Conservation (phyloP, 305 asterid species). For the Rubia balearica region DNA sequence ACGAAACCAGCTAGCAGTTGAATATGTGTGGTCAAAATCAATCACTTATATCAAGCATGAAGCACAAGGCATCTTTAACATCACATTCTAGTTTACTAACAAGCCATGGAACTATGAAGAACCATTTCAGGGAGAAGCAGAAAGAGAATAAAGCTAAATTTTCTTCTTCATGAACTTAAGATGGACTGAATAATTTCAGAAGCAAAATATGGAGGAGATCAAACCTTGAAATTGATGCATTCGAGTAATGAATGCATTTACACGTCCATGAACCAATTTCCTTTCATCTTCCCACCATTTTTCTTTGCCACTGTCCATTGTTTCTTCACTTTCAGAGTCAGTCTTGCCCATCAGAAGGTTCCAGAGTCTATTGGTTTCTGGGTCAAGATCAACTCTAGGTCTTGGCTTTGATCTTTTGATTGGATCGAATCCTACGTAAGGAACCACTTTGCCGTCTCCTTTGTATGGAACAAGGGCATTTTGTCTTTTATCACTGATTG, state of each 20-base stretch:
- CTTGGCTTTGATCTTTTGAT: conserved; percentile 55
- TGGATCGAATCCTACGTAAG: conserved; percentile 40
- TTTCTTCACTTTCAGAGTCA: conserved; percentile 49
- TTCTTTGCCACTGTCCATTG: conserved; percentile 43
- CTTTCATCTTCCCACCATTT: conserved; percentile 92
- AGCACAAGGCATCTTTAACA: not conserved
- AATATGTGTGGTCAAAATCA: not conserved
- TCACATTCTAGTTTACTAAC: not conserved
- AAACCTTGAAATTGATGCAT: conserved; percentile 98
- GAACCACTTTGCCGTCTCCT: conserved; percentile 56
- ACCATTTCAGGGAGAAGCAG: conserved; percentile 9
- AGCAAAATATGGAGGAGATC: conserved; percentile 9
- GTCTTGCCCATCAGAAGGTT: conserved; percentile 78
- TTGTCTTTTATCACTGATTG: conserved; percentile 33
- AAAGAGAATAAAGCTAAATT: not conserved
- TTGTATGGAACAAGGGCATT: conserved; percentile 65
- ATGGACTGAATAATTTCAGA: conserved; percentile 12
- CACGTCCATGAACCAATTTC: conserved; percentile 65
- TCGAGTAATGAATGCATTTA: conserved; percentile 80
- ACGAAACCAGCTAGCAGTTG: not conserved
- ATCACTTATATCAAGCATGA: not conserved
- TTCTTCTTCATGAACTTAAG: not conserved
- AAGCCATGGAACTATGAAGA: not conserved
- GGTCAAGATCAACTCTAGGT: conserved; percentile 91
- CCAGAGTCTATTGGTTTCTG: conserved; percentile 82